Conservation (phyloP, 2,329 filamentous ascomycete species). For the Colletotrichum truncatum region DNA sequence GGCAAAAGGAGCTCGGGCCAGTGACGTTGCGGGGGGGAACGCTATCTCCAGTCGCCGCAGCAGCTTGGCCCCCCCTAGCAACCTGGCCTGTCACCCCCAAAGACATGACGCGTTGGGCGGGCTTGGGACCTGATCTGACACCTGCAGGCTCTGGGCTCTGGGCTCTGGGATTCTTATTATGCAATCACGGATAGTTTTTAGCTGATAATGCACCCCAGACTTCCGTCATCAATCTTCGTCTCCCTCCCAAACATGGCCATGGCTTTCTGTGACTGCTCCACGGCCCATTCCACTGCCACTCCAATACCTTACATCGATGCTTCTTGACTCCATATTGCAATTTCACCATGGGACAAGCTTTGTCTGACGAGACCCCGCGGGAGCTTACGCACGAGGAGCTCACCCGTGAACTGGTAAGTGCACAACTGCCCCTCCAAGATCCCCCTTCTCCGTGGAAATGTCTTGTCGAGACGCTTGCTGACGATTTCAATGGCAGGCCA, state of each 20-base stretch:
- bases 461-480: not conserved
- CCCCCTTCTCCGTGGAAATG: not conserved
- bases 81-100: not conserved
- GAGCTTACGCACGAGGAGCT: slow-evolving; percentile 61
- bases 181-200: not conserved
- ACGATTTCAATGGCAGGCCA: slow-evolving; percentile 53
- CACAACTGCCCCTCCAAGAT: not conserved
- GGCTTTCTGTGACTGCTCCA: not conserved
- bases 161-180: slow-evolving; percentile 13
- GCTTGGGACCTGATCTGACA: slow-evolving; percentile 11
- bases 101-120: slow-evolving; percentile 14
- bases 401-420: slow-evolving; percentile 58
- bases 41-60: not conserved
- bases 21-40: slow-evolving; percentile 24
- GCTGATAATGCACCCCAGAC: not conserved
- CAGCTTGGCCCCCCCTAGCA: not conserved
- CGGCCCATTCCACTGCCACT: not conserved
- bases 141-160: not conserved
- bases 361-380: slow-evolving; percentile 55
- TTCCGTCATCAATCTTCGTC: not conserved
- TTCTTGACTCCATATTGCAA: not conserved
- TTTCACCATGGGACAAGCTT: slow-evolving; percentile 59
- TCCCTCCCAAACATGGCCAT: slow-evolving; percentile 1
- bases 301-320: not conserved
- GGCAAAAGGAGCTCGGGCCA: slow-evolving; percentile 21